Evolutionary conservation across 768 basidiomycete species (phyloP), one percentile per base, ranked within the genome.

Genomic region (Phaffia australis): DNA sequence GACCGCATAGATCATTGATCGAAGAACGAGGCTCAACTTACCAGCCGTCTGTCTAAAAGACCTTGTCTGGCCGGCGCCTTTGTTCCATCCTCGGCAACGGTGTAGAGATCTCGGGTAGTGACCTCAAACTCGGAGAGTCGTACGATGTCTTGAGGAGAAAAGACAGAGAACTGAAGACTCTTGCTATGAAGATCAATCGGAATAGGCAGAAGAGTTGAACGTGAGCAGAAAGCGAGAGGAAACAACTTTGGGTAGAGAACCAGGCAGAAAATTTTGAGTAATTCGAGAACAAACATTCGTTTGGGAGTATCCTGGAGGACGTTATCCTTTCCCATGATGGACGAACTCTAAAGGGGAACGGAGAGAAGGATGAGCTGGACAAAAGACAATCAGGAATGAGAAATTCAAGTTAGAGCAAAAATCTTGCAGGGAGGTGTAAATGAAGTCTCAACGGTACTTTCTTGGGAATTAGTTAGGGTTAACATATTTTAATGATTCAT

Each of bases 101-200:
- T 88, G 77, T 99, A 98, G 48, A 98, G 79, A 76, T 95, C 92
- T 29, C 89, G 82, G 75, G 89, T 87, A 21, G 89, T 92, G 71
- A 95, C 88, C 78, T 99, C 90, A 72, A 94, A 95, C 76, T 99
- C 94, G 11, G 95, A 88, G 65, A 97, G 83, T 74, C 87, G 87
- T 71, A 98, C 95, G 4, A 94, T 88, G 74, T 98, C 93, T 76
- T 97, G 92, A 32, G 89, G 86, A 76, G 86, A 89, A 71, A 99
- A 81, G 60, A 94, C 83, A 75, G 88, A 88, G 78, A 98, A 99
- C 80, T 98, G 95, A 42, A 99, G 82, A 76, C 89, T 86, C 80
- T 97, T 97, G 73, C 93, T 95, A 75, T 46, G 64, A 49, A 25
- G 15, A 4, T 2, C 25, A 52, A 48, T 5, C 9, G 4, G 23